phyloP scores from a whole-genome alignment of 805 yeast species.

The Blastobotrys robertii region DNA sequence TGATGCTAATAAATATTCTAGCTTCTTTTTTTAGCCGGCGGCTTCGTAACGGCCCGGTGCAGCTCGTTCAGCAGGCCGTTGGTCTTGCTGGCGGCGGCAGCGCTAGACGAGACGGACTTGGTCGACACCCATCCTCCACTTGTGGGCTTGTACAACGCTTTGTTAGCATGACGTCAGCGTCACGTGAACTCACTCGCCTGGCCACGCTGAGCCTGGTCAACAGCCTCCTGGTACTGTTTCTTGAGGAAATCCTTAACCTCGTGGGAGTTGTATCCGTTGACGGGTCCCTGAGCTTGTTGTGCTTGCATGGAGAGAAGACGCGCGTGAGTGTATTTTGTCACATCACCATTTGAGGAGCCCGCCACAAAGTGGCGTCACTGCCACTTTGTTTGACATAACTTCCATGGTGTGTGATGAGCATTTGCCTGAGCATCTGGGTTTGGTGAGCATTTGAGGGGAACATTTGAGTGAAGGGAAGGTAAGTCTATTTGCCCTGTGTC shows the following conservation, averaged over 20 bases:
- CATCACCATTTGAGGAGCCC: no score
- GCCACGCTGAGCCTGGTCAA: not conserved
- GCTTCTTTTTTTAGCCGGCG: not conserved
- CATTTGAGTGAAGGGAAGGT: no score
- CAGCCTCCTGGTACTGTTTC: conserved; percentile 9
- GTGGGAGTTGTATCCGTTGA: conserved; percentile 12
- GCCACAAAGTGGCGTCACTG: no score
- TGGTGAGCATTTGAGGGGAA: no score
- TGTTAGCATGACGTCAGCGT: not conserved
- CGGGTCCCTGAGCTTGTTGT: conserved; percentile 3
- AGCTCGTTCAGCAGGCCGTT: conserved; percentile 6
- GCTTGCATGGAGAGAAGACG: no score
- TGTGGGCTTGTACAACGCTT: conserved; percentile 1
- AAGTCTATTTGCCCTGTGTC: no score
- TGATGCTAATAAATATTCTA: not conserved
- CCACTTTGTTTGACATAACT: no score
- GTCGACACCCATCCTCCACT: not conserved
- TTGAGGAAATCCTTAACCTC: conserved; percentile 12
- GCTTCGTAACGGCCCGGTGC: conserved; percentile 3
- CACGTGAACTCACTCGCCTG: conserved; percentile 9
- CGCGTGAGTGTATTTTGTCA: no score
- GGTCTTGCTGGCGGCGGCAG: conserved; percentile 2
- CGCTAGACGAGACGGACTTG: not conserved
- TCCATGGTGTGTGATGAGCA: no score
- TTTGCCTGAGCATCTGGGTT: no score